Percentiles rank a stretch among this genome's conserved stretches.
Evolutionary conservation across 2,329 filamentous ascomycete genomes (phyloP).

Genomic region (Pseudopyrenochaeta lycopersici): DNA sequence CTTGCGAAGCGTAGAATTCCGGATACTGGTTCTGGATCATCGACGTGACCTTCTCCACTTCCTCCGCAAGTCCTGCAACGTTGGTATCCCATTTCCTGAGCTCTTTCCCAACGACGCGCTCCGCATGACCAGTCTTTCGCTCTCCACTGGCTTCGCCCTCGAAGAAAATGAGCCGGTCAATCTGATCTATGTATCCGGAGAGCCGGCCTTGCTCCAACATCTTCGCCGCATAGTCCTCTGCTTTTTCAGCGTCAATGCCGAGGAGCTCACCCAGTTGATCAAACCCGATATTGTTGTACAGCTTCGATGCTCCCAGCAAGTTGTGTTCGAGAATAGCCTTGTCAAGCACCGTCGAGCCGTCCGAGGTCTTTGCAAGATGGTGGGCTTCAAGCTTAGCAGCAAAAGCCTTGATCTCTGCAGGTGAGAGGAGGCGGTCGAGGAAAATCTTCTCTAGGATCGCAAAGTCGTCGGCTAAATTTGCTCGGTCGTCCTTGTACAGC

Average conservation of each 20-base stretch:
- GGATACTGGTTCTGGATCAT: slow-evolving; percentile 84
- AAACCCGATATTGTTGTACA: slow-evolving; percentile 62
- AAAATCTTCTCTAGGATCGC: slow-evolving; percentile 98
- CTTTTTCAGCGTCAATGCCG: slow-evolving; percentile 79
- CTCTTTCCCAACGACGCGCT: slow-evolving; percentile 69
- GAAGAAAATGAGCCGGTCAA: slow-evolving; percentile 88
- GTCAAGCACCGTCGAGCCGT: slow-evolving; percentile 91
- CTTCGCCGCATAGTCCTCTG: slow-evolving; percentile 87
- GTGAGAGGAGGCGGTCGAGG: slow-evolving; percentile 82
- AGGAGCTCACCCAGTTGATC: slow-evolving; percentile 79
- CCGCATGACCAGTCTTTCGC: slow-evolving; percentile 71
- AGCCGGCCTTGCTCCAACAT: slow-evolving; percentile 97
- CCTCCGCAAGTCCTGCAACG: slow-evolving; percentile 84
- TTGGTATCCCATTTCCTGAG: slow-evolving; percentile 89
- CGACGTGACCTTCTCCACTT: slow-evolving; percentile 86
- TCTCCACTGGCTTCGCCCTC: slow-evolving; percentile 77
- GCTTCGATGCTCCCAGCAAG: slow-evolving; percentile 78
- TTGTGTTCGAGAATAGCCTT: slow-evolving; percentile 98
- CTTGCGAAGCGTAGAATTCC: slow-evolving; percentile 57
- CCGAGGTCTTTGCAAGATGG: slow-evolving; percentile 87
- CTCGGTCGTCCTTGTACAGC: slow-evolving; percentile 92
- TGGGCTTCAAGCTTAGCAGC: slow-evolving; percentile 82
- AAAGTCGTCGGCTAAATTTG: slow-evolving; percentile 78
- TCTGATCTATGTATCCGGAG: slow-evolving; percentile 91
- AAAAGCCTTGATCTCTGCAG: slow-evolving; percentile 86